Conservation (phyloP, 805 yeast genomes). For the Wickerhamomyces strasburgensis region DNA sequence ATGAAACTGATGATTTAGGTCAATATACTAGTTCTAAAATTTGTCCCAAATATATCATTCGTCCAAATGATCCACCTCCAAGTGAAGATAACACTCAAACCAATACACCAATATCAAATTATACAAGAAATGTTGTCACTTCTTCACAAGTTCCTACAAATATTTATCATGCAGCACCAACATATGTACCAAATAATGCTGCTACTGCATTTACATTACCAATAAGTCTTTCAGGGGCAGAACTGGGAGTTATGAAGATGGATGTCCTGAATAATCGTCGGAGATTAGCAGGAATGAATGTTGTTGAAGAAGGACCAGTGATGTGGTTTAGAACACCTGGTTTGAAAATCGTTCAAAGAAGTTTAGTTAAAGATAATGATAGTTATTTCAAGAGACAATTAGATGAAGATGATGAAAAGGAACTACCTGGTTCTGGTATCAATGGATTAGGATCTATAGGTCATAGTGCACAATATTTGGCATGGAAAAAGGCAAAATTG, state of each 20-base stretch:
- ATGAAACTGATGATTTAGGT: slow-evolving; percentile 78
- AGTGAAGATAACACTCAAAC: slow-evolving; percentile 14
- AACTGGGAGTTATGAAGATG: slow-evolving; percentile 26
- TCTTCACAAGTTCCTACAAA: slow-evolving; percentile 9
- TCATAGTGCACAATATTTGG: slow-evolving; percentile 70
- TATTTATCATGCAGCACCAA: slow-evolving; percentile 25
- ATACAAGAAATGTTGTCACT: slow-evolving; percentile 18
- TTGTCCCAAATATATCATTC: slow-evolving; percentile 38
- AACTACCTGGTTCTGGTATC: slow-evolving; percentile 23
- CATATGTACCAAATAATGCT: slow-evolving; percentile 20
- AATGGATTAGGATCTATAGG: slow-evolving; percentile 42
- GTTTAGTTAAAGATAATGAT: neutral
- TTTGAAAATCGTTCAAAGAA: slow-evolving; percentile 37
- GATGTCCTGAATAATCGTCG: slow-evolving; percentile 30
- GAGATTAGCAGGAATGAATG: slow-evolving; percentile 20
- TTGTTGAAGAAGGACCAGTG: slow-evolving; percentile 33
- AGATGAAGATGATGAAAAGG: slow-evolving; percentile 7
- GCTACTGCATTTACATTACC: slow-evolving; percentile 33
- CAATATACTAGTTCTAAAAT: slow-evolving; percentile 54
- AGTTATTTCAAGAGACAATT: neutral
- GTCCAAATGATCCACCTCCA: slow-evolving; percentile 37
- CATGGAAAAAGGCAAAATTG: slow-evolving; percentile 39
- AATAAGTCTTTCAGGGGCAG: slow-evolving; percentile 10
- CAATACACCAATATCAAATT: slow-evolving; percentile 18
- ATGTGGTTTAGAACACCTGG: slow-evolving; percentile 73